Evolutionary conservation across 2,329 filamentous ascomycete genomes (phyloP).

Genomic region (Fusarium protoensiforme): DNA sequence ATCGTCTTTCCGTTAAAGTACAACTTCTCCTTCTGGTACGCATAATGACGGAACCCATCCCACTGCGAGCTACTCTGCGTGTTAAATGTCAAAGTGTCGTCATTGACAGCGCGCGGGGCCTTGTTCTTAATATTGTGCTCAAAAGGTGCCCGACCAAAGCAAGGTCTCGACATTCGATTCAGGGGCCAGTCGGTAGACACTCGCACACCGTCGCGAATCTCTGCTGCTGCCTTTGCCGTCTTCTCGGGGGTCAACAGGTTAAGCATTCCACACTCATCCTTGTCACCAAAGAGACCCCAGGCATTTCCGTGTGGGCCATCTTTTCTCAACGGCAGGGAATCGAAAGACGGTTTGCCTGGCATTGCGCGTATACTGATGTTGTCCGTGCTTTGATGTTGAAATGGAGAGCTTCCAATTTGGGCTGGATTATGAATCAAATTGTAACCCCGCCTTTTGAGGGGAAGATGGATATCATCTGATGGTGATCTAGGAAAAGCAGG

Average conservation of each 20-base stretch:
- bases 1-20: conserved; percentile 51
- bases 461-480: not conserved
- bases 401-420: not conserved
- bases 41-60: conserved; percentile 54
- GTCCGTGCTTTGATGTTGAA: not conserved
- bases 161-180: conserved; percentile 46
- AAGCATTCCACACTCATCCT: conserved; percentile 64
- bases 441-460: conserved; percentile 18
- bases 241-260: conserved; percentile 60
- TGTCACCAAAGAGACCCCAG: conserved; percentile 64
- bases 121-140: conserved; percentile 45
- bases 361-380: not conserved
- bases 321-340: conserved; percentile 60
- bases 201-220: conserved; percentile 45
- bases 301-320: conserved; percentile 63
- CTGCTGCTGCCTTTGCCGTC: conserved; percentile 38
- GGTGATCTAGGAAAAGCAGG: not conserved
- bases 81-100: conserved; percentile 49
- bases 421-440: not conserved
- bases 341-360: conserved; percentile 47
- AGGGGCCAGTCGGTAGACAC: conserved; percentile 51
- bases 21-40: conserved; percentile 49
- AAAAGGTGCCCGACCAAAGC: conserved; percentile 46
- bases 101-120: conserved; percentile 44
- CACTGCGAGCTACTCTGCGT: conserved; percentile 54